These are phyloP conservation scores for Mortierella sp. DNA, from an alignment of 371 early-diverging fungal species.

Conservation along the genomic window DNA sequence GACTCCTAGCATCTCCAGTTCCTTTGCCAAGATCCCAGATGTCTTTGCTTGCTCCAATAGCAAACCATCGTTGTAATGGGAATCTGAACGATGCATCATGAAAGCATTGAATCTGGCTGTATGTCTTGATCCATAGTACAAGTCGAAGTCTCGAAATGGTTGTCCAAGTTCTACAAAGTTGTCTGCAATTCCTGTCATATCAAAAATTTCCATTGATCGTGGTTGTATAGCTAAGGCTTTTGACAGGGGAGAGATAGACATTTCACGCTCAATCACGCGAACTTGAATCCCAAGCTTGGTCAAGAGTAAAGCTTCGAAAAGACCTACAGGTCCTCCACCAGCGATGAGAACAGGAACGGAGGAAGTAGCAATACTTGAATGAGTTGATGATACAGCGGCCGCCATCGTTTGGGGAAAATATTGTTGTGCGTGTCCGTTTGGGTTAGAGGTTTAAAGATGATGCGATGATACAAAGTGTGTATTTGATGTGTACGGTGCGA, in stretches of 20 bases:
- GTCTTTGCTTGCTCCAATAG: conserved; percentile 33
- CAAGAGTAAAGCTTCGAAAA: conserved; percentile 41
- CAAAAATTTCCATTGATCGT: conserved; percentile 36
- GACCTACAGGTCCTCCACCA: conserved; percentile 54
- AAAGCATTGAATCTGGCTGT: background rate
- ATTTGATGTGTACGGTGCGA: too few species aligned
- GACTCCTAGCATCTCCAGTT: conserved; percentile 27
- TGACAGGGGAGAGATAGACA: conserved; percentile 20
- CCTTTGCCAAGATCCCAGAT: conserved; percentile 27
- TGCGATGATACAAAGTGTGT: too few species aligned
- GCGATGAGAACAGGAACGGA: conserved; percentile 49
- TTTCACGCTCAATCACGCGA: conserved; percentile 38
- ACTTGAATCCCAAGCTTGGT: conserved; percentile 35
- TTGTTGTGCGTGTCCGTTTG: too few species aligned
- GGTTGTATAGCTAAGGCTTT: conserved; percentile 33
- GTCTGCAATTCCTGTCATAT: conserved; percentile 17
- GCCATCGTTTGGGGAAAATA: background rate
- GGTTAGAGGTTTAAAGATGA: too few species aligned
- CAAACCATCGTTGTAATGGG: conserved; percentile 21
- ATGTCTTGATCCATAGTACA: conserved; percentile 10
- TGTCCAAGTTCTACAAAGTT: conserved; percentile 15
- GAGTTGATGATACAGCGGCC: background rate
- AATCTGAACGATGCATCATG: too few species aligned
- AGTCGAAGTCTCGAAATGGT: conserved; percentile 1
- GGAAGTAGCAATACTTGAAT: background rate